Percentiles rank a stretch among this genome's conserved stretches.
phyloP scores from a whole-genome alignment of 2,329 filamentous ascomycete genomes.

The Stagonosporopsis cucurbitacearum region DNA sequence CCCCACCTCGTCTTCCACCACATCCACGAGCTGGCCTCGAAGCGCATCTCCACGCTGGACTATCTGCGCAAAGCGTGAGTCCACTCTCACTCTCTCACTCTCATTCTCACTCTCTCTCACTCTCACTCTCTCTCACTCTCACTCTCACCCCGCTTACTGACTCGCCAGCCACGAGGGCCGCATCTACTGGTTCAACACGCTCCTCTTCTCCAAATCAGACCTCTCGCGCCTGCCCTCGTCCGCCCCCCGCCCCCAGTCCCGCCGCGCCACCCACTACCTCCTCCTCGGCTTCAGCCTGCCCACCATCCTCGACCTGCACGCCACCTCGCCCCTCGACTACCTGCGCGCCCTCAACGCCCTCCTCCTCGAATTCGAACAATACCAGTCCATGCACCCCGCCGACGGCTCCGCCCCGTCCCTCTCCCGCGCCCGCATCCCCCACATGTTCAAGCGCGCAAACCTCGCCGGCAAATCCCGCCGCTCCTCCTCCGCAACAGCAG shows the following conservation, averaged over 20 bases:
- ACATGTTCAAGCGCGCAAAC: constrained; percentile 57
- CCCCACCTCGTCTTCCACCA: constrained; percentile 66
- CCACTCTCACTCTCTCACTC: neutral
- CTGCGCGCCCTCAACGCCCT: constrained; percentile 85
- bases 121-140: neutral
- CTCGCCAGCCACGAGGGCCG: constrained; percentile 82
- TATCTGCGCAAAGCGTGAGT: constrained; percentile 89
- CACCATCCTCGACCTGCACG: constrained; percentile 85
- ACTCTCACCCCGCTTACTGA: constrained; percentile 9
- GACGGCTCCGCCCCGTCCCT: constrained; percentile 74
- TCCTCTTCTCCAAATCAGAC: constrained; percentile 85
- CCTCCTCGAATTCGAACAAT: constrained; percentile 89
- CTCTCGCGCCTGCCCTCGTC: constrained; percentile 84
- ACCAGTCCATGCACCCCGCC: constrained; percentile 84
- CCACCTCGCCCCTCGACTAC: constrained; percentile 80
- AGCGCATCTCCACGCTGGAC: constrained; percentile 91
- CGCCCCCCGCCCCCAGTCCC: constrained; percentile 80
- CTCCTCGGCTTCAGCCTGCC: constrained; percentile 91
- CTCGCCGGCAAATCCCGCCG: constrained; percentile 53
- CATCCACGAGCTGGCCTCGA: constrained; percentile 85
- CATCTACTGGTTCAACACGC: constrained; percentile 98
- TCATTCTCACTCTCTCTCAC: neutral
- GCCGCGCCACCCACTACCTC: constrained; percentile 91
- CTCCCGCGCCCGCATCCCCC: constrained; percentile 73
- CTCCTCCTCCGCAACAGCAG: constrained; percentile 66